Base-by-base conservation (phyloP, 164 flowering plant species). In the Piper longum region DNA sequence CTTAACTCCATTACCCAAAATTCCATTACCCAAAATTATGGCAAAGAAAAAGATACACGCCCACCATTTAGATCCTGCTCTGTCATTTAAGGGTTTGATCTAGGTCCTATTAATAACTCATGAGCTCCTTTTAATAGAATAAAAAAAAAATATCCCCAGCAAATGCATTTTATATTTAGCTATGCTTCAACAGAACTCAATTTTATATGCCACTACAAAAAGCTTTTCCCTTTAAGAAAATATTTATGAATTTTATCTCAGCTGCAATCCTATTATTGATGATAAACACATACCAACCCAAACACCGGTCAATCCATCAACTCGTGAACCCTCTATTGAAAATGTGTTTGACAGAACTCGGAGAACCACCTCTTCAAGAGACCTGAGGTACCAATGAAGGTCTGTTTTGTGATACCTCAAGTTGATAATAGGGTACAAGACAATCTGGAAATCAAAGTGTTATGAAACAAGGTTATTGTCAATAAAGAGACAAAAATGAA, bases 331-430 rank as follows among this genome's bases (percentile, higher is more conserved):
- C 61, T 82, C 68, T 59, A 93, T 81, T 26, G 81, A 80, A 73
- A 93, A 93, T 43, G 97, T 64, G 12, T 87, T 78, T 48, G 76
- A 78, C 54, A 93, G 88, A 66, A 71, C 91, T 54, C 87, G 90
- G 65, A 90, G 84, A 41, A 88, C 85, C 69, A 93, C 92, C 80
- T 93, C 99, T 73, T 93, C 99, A 67, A 93, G 96, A 36, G 88
- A 78, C 81, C 99, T 86, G 60, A 93, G 85, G 81, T 93, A 93
- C 97, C 97, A 93, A 76, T 90, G 99, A 65, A 90, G 95, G 85
- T 88, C 97, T 96, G 81, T 93, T 80, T 83, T 80, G 77, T 90
- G 96, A 75, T 87, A 76, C 54, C 95, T 80, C 54, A 93, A 88
- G 77, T 93, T 90, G 69, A 93, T 64, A 61, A 93, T 85, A 54